These are phyloP conservation scores for Viola pubescens DNA, from an alignment of 441 rosid species.

Conservation along the genomic window DNA sequence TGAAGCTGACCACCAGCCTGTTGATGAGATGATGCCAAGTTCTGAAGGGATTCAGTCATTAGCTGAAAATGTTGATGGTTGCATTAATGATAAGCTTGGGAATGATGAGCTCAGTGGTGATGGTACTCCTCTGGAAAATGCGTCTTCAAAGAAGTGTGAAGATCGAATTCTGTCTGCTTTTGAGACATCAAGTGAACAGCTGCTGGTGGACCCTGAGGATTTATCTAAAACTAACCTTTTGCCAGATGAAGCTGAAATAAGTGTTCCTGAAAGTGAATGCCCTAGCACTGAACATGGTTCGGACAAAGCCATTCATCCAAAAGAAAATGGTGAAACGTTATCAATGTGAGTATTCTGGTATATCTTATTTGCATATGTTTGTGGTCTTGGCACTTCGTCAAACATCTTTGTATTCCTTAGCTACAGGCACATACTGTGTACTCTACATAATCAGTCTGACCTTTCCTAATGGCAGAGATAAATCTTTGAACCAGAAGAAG, in stretches of 20 bases:
- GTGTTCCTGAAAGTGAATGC: slow-evolving; percentile 15
- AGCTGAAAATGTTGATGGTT: slow-evolving; percentile 19
- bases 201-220: slow-evolving; percentile 18
- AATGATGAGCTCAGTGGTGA: slow-evolving; percentile 19
- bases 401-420: too few species aligned
- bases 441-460: slow-evolving; percentile 6
- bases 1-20: slow-evolving; percentile 12
- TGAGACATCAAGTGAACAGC: slow-evolving; percentile 24
- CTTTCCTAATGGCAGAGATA: slow-evolving; percentile 29
- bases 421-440: background rate
- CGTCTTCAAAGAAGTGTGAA: slow-evolving; percentile 16
- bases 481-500: slow-evolving; percentile 31
- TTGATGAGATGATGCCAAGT: slow-evolving; percentile 14
- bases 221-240: slow-evolving; percentile 11
- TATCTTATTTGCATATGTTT: background rate
- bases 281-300: slow-evolving; percentile 17
- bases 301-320: slow-evolving; percentile 15
- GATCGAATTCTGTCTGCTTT: slow-evolving; percentile 17
- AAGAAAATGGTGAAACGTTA: slow-evolving; percentile 24
- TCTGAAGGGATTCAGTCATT: slow-evolving; percentile 11
- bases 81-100: slow-evolving; percentile 11
- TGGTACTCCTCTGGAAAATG: slow-evolving; percentile 23
- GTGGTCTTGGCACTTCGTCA: too few species aligned
- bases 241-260: slow-evolving; percentile 25
- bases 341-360: slow-evolving; percentile 36